Conservation (phyloP, 495 filamentous ascomycete genomes). For the Penicillium paxilli region DNA sequence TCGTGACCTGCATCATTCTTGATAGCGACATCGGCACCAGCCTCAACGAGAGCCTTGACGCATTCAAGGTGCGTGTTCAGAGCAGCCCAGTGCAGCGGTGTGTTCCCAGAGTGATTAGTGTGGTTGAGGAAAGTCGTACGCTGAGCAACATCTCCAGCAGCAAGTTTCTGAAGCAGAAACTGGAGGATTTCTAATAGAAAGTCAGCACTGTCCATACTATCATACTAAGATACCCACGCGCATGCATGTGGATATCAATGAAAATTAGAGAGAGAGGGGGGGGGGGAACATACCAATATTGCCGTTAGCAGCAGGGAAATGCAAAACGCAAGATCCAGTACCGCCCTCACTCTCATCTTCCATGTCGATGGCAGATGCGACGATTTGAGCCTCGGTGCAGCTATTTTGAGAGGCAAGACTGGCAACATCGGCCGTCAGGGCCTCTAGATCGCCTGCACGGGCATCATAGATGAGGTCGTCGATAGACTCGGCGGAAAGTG, state of each 20-base stretch:
- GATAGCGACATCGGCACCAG: conserved; percentile 70
- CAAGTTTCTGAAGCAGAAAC: conserved; percentile 42
- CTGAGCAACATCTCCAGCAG: conserved; percentile 28
- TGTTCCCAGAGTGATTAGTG: conserved; percentile 80
- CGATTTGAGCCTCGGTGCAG: conserved; percentile 52
- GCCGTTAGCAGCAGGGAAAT: conserved; percentile 90
- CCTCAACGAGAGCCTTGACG: conserved; percentile 72
- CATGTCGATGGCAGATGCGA: conserved; percentile 66
- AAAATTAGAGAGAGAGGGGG: background rate
- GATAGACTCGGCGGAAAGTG: conserved; percentile 70
- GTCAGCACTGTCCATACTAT: background rate
- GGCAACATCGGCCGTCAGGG: conserved; percentile 61
- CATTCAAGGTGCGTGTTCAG: conserved; percentile 80
- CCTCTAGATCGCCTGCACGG: conserved; percentile 69
- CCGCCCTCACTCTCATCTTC: conserved; percentile 63
- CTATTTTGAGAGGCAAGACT: conserved; percentile 56
- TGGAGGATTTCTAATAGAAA: conserved; percentile 45
- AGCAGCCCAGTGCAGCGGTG: conserved; percentile 87
- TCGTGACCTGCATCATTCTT: conserved; percentile 83
- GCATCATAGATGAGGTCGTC: conserved; percentile 87
- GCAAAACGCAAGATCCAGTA: conserved; percentile 57
- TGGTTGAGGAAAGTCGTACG: conserved; percentile 56
- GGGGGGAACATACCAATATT: conserved; percentile 59
- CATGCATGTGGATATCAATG: background rate
- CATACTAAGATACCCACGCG: background rate